phyloP scores from a whole-genome alignment of 495 filamentous ascomycete genomes.

The Podospora australis region DNA sequence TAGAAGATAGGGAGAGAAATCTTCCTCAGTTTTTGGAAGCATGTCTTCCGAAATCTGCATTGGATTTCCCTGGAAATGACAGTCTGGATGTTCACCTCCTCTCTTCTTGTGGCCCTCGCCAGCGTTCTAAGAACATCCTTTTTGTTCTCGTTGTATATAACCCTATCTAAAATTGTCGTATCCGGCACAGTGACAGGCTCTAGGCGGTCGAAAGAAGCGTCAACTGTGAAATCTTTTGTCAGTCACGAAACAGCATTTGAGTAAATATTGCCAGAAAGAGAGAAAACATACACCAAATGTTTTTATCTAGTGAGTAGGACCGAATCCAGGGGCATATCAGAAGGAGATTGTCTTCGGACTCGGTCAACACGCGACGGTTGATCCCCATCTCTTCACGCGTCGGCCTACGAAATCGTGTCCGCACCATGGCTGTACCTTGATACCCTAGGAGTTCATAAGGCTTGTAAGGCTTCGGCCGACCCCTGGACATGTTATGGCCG shows the following conservation, averaged over 20 bases:
- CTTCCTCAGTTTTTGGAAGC: too few relatives aligned
- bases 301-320: not conserved
- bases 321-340: not conserved
- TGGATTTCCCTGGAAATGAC: too few relatives aligned
- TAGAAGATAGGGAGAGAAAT: too few relatives aligned
- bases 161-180: not conserved
- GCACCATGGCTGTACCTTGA: not conserved
- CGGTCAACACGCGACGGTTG: not conserved
- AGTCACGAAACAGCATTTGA: not conserved
- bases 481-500: too few relatives aligned
- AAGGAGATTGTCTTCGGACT: not conserved
- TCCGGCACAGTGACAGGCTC: not conserved
- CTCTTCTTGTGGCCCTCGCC: not conserved
- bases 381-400: not conserved
- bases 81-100: too few relatives aligned
- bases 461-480: too few relatives aligned
- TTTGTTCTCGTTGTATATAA: not conserved
- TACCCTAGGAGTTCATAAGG: not conserved
- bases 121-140: not conserved
- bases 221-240: too few relatives aligned
- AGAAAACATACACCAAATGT: not conserved
- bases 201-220: not conserved
- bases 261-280: not conserved
- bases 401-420: not conserved
- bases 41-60: too few relatives aligned